A percentile compares a stretch with the other conserved stretches of the same genome.
These are phyloP conservation scores for Dujonia santamariae DNA, from an alignment of 1,139 yeast species.

Conservation along the genomic window DNA sequence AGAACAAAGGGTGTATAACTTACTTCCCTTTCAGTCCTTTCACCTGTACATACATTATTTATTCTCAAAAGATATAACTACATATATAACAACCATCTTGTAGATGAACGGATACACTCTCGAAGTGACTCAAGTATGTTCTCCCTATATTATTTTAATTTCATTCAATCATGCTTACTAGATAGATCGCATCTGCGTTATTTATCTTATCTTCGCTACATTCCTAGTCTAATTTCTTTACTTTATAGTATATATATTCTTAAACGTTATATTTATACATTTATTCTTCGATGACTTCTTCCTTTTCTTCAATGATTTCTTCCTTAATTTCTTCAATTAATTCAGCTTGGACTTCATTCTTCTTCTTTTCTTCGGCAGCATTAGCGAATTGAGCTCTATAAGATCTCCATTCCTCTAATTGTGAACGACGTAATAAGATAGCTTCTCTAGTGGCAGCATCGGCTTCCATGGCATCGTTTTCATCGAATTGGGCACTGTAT, in stretches of 20 bases:
- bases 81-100: too few species aligned
- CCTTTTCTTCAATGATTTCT: constrained; percentile 73
- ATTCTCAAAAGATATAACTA: too few species aligned
- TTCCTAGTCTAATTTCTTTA: too few species aligned
- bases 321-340: constrained; percentile 65
- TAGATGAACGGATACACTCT: too few species aligned
- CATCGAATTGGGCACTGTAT: constrained; percentile 91
- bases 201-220: too few species aligned
- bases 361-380: constrained; percentile 41
- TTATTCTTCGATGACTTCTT: constrained; percentile 71
- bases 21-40: too few species aligned
- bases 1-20: constrained; percentile 50
- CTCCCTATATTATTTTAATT: too few species aligned
- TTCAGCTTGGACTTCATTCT: constrained; percentile 58
- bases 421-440: constrained; percentile 78
- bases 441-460: constrained; percentile 89
- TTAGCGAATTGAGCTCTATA: constrained; percentile 65
- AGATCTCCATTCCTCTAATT: constrained; percentile 80
- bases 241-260: background rate
- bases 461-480: constrained; percentile 95
- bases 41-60: too few species aligned
- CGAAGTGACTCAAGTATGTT: too few species aligned
- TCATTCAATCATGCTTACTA: too few species aligned
- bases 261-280: constrained; percentile 6
- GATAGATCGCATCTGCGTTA: too few species aligned